Evolutionary conservation across 768 basidiomycete genomes (phyloP), one percentile per base, ranked within the genome.

Genomic region (Phaeotremella fagi): DNA sequence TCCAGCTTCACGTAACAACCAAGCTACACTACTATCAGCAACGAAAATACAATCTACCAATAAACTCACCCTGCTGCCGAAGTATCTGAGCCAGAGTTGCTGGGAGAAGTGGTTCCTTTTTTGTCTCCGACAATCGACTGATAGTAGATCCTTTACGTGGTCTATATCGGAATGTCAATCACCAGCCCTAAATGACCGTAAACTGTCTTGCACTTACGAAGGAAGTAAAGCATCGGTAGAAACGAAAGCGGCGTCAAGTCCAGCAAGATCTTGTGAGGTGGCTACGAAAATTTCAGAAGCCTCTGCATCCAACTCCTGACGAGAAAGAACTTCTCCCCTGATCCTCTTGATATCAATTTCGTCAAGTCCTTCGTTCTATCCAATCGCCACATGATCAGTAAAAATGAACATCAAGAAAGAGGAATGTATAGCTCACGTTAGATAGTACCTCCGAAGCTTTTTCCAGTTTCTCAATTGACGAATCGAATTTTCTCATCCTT

Each of bases 221-320:
- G 60, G 58, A 20, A 70, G 37, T 9, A 70, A 27, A 7, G 60
- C 55, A 26, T 71, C 72, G 5, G 58, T 57, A 23, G 52, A 59
- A n/a, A 45, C 47, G 36, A 71, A 44, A 83, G 64, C 7, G 81
- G 57, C 49, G 70, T 76, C 0, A 76, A 79, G 2, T 82, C 85
- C 57, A 76, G 75, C 35, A 48, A 72, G 59, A 16, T 58, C 59
- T 20, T 63, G 50, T 3, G 52, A 52, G 16, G 65, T 59, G 1
- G 43, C 36, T 22, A 76, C 74, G 14, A 94, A 76, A 18, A 76
- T 79, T 18, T 76, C 78, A 15, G 79, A 76, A 1, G 83, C 86
- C 22, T 82, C 81, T 4, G 81, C 78, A 3, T 85, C 23, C 56
- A 59, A 43, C 37, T 68, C 64, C 20, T 57, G 54, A 3, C 54